Evolutionary conservation across 129 eudicot species (phyloP).

Genomic region (Arctium lappa): DNA sequence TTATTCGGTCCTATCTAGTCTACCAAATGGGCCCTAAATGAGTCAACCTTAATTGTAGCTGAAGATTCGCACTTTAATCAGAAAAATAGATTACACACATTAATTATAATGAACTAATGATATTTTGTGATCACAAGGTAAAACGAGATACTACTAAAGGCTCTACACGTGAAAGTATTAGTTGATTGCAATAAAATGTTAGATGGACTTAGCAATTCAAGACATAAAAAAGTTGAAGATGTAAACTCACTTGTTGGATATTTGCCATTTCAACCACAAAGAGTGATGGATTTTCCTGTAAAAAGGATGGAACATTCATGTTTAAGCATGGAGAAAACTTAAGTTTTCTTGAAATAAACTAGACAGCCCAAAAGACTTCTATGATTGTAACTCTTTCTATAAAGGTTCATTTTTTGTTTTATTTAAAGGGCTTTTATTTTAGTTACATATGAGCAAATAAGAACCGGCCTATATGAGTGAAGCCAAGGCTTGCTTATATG

Average conservation of each 20-base stretch:
- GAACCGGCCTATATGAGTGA: background rate
- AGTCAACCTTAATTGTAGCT: background rate
- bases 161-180: too few species aligned
- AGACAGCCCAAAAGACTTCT: background rate
- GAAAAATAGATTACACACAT: background rate
- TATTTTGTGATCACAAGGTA: background rate
- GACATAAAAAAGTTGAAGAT: background rate
- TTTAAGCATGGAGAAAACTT: background rate
- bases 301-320: conserved; percentile 13
- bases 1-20: too few species aligned
- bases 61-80: background rate
- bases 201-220: background rate
- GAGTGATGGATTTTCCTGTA: conserved; percentile 79
- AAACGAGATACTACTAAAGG: conserved; percentile 1
- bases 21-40: background rate
- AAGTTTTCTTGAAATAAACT: background rate
- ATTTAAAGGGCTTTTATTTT: background rate
- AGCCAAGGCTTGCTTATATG: background rate
- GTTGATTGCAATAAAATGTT: too few species aligned
- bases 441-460: background rate
- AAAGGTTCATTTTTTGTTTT: background rate
- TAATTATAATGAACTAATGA: background rate
- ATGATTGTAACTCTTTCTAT: background rate
- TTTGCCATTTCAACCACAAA: conserved; percentile 82
- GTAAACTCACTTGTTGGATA: conserved; percentile 59